Evolutionary conservation across 1,284 basidiomycete genomes (phyloP).

Genomic region (Rhodotorula sp.): DNA sequence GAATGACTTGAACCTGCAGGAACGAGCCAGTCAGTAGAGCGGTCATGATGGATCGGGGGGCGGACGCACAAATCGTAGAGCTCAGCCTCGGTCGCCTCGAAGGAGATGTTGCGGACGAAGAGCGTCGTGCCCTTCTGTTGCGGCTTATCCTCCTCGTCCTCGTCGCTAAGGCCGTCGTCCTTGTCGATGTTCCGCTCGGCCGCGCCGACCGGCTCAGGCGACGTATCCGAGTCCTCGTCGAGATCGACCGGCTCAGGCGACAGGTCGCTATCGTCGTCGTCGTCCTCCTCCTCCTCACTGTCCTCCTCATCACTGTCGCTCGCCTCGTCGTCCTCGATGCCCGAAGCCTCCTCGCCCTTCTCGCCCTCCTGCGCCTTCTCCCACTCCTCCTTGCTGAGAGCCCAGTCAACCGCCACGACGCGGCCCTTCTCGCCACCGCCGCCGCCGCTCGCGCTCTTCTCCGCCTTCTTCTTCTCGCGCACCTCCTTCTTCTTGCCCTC

Average conservation of each 20-base stretch:
- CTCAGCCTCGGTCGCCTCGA: conserved; percentile 87
- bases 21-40: background rate
- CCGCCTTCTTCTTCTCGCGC: conserved; percentile 58
- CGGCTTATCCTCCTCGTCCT: conserved; percentile 55
- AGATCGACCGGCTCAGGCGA: conserved; percentile 48
- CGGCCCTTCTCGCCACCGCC: conserved; percentile 61
- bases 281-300: conserved; percentile 46
- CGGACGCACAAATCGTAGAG: conserved; percentile 69
- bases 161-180: conserved; percentile 45
- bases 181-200: conserved; percentile 39
- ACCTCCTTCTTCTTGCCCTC: conserved; percentile 76
- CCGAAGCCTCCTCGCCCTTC: conserved; percentile 64
- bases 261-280: conserved; percentile 44
- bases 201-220: conserved; percentile 14
- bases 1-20: conserved; percentile 76
- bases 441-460: conserved; percentile 48
- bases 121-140: conserved; percentile 64
- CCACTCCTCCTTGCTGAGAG: conserved; percentile 90
- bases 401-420: conserved; percentile 93
- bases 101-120: conserved; percentile 93
- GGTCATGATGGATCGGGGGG: accelerated
- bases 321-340: conserved; percentile 62
- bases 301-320: conserved; percentile 48
- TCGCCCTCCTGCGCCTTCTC: conserved; percentile 64
- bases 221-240: conserved; percentile 44